phyloP scores from a whole-genome alignment of 2,329 filamentous ascomycete species.

The Ophiostoma piceae region DNA sequence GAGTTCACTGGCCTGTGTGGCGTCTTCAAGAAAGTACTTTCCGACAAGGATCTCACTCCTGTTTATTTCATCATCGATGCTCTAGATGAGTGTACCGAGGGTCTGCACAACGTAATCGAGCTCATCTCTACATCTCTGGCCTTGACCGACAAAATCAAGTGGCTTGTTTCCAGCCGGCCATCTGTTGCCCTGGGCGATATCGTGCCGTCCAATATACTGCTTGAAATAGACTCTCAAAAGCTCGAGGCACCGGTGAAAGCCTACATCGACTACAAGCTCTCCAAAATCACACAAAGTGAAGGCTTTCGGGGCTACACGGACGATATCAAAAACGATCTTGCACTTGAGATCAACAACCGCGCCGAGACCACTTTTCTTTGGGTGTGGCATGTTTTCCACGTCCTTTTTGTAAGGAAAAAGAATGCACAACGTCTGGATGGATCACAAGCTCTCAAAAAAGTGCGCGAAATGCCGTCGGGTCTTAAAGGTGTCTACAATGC shows the following conservation, averaged over 20 bases:
- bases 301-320: neutral
- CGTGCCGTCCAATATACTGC: neutral
- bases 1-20: neutral
- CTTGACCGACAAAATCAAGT: neutral
- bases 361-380: constrained; percentile 1
- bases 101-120: neutral
- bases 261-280: neutral
- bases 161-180: neutral
- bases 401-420: neutral
- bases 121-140: neutral
- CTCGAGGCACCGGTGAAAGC: neutral
- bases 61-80: neutral
- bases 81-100: neutral
- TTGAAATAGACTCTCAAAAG: neutral
- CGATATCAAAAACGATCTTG: neutral
- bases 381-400: constrained; percentile 9
- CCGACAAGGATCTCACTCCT: neutral
- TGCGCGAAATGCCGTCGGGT: neutral
- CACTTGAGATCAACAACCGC: neutral
- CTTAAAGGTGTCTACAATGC: neutral
- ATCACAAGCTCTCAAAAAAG: neutral
- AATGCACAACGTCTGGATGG: neutral
- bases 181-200: neutral
- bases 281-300: neutral
- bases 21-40: neutral